Evolutionary conservation across 2,329 filamentous ascomycete species (phyloP).

Genomic region (Ophiostoma perfectum): DNA sequence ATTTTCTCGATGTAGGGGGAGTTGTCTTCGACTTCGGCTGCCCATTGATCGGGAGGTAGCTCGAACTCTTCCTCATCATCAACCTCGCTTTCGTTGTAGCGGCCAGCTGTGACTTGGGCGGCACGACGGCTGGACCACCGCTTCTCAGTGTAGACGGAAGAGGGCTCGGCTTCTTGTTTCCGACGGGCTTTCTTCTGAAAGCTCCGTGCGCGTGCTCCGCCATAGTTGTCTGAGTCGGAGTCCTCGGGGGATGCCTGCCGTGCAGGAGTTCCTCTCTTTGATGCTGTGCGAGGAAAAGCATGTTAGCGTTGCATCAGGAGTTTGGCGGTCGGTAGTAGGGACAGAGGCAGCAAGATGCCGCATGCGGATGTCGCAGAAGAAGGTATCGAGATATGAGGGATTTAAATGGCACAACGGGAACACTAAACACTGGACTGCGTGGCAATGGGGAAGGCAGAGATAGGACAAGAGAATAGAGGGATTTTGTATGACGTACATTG

Average conservation of each 20-base stretch:
- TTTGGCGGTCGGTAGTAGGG: not conserved
- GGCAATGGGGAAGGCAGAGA: not conserved
- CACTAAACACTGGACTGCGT: not conserved
- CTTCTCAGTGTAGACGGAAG: constrained; percentile 66
- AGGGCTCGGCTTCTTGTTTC: constrained; percentile 60
- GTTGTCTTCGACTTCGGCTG: constrained; percentile 64
- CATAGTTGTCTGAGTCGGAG: constrained; percentile 72
- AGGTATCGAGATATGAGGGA: not conserved
- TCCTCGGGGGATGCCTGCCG: constrained; percentile 51
- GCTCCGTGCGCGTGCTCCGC: constrained; percentile 64
- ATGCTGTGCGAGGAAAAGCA: constrained; percentile 41
- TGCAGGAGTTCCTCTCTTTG: constrained; percentile 54
- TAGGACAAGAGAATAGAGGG: not conserved
- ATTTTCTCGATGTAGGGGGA: constrained; percentile 86
- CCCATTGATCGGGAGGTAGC: constrained; percentile 64
- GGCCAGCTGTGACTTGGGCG: constrained; percentile 60
- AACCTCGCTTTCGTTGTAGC: constrained; percentile 62
- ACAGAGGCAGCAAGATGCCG: not conserved
- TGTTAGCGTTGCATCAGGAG: constrained; percentile 4
- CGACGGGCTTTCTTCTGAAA: constrained; percentile 72
- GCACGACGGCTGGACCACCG: constrained; percentile 87
- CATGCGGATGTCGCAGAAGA: not conserved
- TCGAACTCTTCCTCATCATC: constrained; percentile 62
- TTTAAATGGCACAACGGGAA: not conserved
- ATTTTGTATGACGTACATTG: constrained; percentile 23